These are phyloP conservation scores for Peronospora farinosa DNA, from an alignment of 352 stramenopile genomes.

Conservation along the genomic window DNA sequence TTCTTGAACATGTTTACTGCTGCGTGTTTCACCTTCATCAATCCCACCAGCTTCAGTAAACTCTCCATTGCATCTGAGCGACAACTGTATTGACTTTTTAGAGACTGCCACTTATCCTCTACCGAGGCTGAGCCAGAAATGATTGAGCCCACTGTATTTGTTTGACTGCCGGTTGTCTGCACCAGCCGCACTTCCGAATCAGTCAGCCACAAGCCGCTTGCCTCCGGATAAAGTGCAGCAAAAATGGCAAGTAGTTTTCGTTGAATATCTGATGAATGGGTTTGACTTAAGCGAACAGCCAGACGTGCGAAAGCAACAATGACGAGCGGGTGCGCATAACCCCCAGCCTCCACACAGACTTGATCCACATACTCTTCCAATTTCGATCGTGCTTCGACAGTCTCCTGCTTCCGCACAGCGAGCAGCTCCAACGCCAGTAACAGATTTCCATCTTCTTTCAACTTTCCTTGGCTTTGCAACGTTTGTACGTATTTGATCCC, in stretches of 20 bases:
- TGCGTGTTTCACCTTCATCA: constrained; percentile 76
- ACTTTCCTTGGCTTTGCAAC: constrained; percentile 22
- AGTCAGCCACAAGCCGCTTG: constrained; percentile 38
- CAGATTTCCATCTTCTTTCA: constrained; percentile 38
- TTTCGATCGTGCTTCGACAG: constrained; percentile 18
- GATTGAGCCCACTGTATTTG: background rate
- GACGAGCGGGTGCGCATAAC: constrained; percentile 44
- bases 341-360: constrained; percentile 4
- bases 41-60: constrained; percentile 77
- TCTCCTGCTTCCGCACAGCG: constrained; percentile 35
- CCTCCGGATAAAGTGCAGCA: constrained; percentile 44
- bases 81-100: constrained; percentile 47
- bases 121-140: constrained; percentile 7
- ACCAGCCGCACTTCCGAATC: constrained; percentile 22
- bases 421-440: constrained; percentile 58
- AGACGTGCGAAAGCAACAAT: constrained; percentile 48
- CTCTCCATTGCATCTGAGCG: constrained; percentile 73
- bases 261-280: constrained; percentile 14
- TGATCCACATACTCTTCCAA: constrained; percentile 39
- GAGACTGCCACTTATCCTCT: constrained; percentile 51
- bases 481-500: constrained; percentile 48
- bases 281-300: constrained; percentile 18
- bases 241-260: constrained; percentile 47
- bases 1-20: constrained; percentile 74
- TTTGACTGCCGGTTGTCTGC: background rate